phyloP scores from a whole-genome alignment of 495 filamentous ascomycete genomes.

The Aspergillus panamensis region DNA sequence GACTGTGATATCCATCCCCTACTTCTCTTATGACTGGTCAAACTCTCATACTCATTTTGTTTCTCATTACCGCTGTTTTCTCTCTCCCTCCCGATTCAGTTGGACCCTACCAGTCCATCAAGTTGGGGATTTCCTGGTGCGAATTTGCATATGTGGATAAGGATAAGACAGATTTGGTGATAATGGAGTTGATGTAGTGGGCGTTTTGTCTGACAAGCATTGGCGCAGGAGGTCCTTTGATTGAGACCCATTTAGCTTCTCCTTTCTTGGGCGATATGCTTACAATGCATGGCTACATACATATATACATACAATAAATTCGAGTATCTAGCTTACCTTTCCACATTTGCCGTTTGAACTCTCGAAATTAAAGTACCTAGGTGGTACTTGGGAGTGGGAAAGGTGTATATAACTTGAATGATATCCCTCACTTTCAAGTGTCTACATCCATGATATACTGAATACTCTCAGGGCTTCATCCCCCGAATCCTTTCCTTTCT shows the following conservation, averaged over 20 bases:
- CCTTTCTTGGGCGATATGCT: conserved; percentile 7
- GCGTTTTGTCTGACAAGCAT: conserved; percentile 19
- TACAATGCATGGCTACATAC: conserved; percentile 10
- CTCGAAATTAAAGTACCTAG: background rate
- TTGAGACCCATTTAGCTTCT: conserved; percentile 1
- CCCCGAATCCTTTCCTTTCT: no score
- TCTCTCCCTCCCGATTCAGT: background rate
- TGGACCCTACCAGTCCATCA: no score
- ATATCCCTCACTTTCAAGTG: no score
- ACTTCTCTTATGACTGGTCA: conserved; percentile 1
- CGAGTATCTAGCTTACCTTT: background rate
- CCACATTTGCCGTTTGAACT: background rate
- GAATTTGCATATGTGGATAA: conserved; percentile 13
- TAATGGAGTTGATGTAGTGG: conserved; percentile 15
- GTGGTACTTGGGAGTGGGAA: background rate
- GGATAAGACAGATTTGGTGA: conserved; percentile 6
- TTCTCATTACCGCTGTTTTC: conserved; percentile 10
- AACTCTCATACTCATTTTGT: background rate
- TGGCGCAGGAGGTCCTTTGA: conserved; percentile 21
- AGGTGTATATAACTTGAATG: no score
- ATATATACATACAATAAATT: background rate
- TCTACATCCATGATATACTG: no score
- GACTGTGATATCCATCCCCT: conserved; percentile 11
- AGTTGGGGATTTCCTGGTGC: background rate
- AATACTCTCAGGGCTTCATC: no score